These are phyloP conservation scores for Tagetes erecta DNA, from an alignment of 129 eudicot genomes.

Conservation along the genomic window DNA sequence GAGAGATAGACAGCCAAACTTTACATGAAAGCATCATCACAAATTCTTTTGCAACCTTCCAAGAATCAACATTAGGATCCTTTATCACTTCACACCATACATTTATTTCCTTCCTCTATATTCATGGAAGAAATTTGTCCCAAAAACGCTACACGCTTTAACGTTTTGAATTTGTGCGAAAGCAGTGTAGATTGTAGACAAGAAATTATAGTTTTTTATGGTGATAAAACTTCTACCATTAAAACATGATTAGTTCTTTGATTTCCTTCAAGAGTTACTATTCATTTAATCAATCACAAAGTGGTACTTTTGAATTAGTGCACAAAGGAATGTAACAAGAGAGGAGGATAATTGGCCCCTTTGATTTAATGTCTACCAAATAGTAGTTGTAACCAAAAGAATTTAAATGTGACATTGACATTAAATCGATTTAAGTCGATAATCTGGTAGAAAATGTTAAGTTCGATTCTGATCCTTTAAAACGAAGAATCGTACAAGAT, in stretches of 20 bases:
- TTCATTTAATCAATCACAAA: not conserved
- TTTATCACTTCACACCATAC: constrained; percentile 10
- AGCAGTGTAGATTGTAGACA: not conserved
- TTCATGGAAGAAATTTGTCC: not conserved
- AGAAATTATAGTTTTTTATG: too few species aligned
- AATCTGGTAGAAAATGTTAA: constrained; percentile 22
- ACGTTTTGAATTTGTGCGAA: not conserved
- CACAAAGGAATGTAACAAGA: constrained; percentile 24
- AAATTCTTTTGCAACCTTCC: constrained; percentile 34
- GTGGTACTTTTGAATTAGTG: constrained; percentile 32
- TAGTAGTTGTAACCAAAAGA: constrained; percentile 29
- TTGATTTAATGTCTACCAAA: constrained; percentile 28
- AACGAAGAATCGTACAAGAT: constrained; percentile 15
- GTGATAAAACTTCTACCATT: not conserved
- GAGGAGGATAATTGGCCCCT: constrained; percentile 24
- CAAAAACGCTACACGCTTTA: not conserved
- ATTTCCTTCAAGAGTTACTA: constrained; percentile 8
- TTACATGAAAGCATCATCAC: constrained; percentile 33
- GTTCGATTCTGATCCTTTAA: constrained; percentile 6
- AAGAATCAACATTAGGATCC: constrained; percentile 26
- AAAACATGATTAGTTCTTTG: not conserved
- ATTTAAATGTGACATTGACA: constrained; percentile 33
- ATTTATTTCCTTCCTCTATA: not conserved
- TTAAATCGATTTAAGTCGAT: constrained; percentile 16
- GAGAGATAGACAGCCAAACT: constrained; percentile 43